These are phyloP conservation scores for Neurospora cerealis DNA, from an alignment of 495 filamentous ascomycete species.

Conservation along the genomic window DNA sequence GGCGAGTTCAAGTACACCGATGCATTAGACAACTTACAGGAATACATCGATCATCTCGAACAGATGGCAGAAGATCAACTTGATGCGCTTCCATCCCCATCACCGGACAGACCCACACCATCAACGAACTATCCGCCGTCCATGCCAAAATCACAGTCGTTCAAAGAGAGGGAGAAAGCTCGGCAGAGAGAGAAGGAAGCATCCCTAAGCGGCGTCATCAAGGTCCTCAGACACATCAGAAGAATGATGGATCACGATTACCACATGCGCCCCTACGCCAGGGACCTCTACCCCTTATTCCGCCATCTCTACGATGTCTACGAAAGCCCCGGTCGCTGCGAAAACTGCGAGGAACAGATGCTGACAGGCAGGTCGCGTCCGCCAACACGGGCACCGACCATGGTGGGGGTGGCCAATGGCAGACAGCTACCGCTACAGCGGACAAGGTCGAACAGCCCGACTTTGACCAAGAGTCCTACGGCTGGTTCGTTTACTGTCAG, in stretches of 20 bases:
- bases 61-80: slow-evolving; percentile 9
- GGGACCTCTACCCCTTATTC: slow-evolving; percentile 21
- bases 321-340: slow-evolving; percentile 13
- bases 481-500: not conserved
- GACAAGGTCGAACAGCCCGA: not conserved
- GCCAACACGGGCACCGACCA: not conserved
- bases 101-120: not conserved
- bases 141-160: not conserved
- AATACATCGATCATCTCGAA: slow-evolving; percentile 9
- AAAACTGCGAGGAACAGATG: slow-evolving; percentile 20
- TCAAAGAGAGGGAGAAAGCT: not conserved
- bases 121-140: not conserved
- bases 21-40: slow-evolving; percentile 12
- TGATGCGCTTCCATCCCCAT: not conserved
- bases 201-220: slow-evolving; percentile 15
- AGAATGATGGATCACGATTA: slow-evolving; percentile 20
- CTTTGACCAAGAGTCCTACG: not conserved
- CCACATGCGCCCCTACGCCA: slow-evolving; percentile 14
- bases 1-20: slow-evolving; percentile 20
- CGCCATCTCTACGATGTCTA: slow-evolving; percentile 18
- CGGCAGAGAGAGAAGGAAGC: not conserved
- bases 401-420: not conserved
- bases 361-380: slow-evolving; percentile 5
- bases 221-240: slow-evolving; percentile 12
- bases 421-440: not conserved